Evolutionary conservation across 345 rosid genomes (phyloP).

Genomic region (Gossypium arboreum): DNA sequence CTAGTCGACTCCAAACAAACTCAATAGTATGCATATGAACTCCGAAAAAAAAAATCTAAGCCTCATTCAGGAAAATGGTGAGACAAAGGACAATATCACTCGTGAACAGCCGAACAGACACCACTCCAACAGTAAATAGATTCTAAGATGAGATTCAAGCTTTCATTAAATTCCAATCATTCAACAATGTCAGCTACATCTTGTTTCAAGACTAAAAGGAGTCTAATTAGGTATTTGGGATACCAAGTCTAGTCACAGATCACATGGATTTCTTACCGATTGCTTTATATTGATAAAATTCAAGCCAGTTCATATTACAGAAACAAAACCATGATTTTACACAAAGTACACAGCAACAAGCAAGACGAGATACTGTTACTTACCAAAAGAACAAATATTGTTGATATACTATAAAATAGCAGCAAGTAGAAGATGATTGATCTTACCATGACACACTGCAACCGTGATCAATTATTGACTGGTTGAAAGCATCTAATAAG

Average conservation of each 20-base stretch:
- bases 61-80: too few species aligned
- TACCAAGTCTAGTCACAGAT: not conserved
- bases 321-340: not conserved
- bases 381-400: not conserved
- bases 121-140: not conserved
- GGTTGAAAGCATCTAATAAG: constrained; percentile 26
- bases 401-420: not conserved
- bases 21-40: not conserved
- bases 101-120: not conserved
- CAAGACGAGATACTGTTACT: not conserved
- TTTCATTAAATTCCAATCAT: not conserved
- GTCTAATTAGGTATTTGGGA: not conserved
- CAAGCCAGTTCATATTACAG: not conserved
- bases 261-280: not conserved
- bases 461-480: constrained; percentile 6
- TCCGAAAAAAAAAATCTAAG: not conserved
- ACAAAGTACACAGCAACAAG: not conserved
- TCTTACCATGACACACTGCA: constrained; percentile 10
- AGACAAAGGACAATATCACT: too few species aligned
- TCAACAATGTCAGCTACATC: not conserved
- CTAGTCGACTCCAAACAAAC: not conserved
- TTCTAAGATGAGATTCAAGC: not conserved
- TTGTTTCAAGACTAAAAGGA: not conserved
- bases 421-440: not conserved
- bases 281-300: not conserved